Percentiles rank a stretch among this genome's conserved stretches.
Evolutionary conservation across 106 monocot genomes (phyloP).

Genomic region (Vanilla planifolia): DNA sequence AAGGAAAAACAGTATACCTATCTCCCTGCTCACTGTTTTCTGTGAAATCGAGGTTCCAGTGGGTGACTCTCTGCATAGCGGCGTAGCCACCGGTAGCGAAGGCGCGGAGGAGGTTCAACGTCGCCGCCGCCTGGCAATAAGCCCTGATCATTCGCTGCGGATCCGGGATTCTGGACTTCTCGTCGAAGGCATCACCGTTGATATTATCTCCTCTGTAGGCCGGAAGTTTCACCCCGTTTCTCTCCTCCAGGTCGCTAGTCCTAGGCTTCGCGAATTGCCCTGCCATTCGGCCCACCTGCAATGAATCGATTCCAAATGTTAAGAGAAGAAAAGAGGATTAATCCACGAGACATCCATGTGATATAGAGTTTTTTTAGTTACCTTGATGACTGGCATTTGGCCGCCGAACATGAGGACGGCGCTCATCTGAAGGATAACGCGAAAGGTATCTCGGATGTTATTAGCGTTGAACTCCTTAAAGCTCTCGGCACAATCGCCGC

Average conservation of each 20-base stretch:
- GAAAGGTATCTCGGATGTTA: constrained; percentile 85
- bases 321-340: background rate
- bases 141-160: constrained; percentile 21
- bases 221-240: constrained; percentile 39
- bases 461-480: constrained; percentile 92
- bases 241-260: constrained; percentile 30
- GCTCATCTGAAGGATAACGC: constrained; percentile 82
- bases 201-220: constrained; percentile 40
- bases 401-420: constrained; percentile 85
- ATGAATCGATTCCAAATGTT: background rate
- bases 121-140: constrained; percentile 31
- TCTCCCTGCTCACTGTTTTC: constrained; percentile 29
- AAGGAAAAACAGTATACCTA: too few relatives aligned
- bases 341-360: background rate
- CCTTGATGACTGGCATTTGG: constrained; percentile 87
- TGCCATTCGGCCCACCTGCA: constrained; percentile 23
- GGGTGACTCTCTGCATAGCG: constrained; percentile 21
- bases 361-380: constrained; percentile 9
- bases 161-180: constrained; percentile 32
- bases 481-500: constrained; percentile 94
- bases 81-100: constrained; percentile 39
- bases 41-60: constrained; percentile 30
- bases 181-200: constrained; percentile 36
- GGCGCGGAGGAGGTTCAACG: constrained; percentile 40
- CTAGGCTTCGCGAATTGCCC: constrained; percentile 27